Conservation (phyloP, 2,329 filamentous ascomycete genomes). For the Apiospora kogelbergensis region DNA sequence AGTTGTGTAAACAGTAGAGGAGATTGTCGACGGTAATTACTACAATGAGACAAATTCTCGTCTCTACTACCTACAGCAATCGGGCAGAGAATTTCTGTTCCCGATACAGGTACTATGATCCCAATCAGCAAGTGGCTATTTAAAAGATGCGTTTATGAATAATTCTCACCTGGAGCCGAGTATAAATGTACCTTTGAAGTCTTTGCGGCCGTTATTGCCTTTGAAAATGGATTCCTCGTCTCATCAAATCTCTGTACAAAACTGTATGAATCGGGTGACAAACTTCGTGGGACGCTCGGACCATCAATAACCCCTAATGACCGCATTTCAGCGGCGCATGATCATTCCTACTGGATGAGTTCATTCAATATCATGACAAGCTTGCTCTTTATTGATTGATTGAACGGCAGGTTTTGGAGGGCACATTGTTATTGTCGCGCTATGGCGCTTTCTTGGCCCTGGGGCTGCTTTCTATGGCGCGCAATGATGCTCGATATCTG, state of each 20-base stretch:
- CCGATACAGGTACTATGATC: background rate
- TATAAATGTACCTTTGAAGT: background rate
- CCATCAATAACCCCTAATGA: background rate
- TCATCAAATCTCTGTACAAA: background rate
- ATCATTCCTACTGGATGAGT: background rate
- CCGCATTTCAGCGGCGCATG: background rate
- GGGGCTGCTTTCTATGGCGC: background rate
- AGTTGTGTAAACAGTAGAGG: background rate
- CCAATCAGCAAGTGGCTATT: background rate
- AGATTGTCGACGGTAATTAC: too few relatives aligned
- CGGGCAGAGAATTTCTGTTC: background rate
- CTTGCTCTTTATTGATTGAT: too few relatives aligned
- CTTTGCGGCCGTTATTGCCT: background rate
- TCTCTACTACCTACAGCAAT: background rate
- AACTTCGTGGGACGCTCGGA: background rate
- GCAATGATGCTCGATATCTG: background rate
- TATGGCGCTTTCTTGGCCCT: background rate
- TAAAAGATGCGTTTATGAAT: background rate
- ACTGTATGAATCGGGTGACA: constrained; percentile 10
- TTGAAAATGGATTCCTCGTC: background rate
- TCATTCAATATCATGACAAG: background rate
- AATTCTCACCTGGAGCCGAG: background rate
- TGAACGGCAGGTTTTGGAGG: background rate
- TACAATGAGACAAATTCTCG: too few relatives aligned
- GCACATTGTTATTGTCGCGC: too few relatives aligned